These are phyloP conservation scores for Cyberlindnera xishuangbannaensis DNA, from an alignment of 805 yeast species.

Conservation along the genomic window DNA sequence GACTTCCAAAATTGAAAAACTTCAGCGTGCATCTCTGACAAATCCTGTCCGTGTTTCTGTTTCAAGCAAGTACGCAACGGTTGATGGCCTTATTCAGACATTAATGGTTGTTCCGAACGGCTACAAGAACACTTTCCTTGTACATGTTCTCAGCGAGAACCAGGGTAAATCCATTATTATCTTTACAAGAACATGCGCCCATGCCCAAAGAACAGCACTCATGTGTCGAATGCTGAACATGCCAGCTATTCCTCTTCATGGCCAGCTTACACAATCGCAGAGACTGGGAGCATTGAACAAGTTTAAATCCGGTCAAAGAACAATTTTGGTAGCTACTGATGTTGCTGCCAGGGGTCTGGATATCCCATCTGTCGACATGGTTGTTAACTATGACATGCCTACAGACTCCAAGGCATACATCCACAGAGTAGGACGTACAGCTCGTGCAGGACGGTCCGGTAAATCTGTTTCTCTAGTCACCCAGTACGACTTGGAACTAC, in stretches of 20 bases:
- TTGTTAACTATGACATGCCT: conserved; percentile 74
- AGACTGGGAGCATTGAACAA: conserved; percentile 77
- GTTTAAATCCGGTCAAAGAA: conserved; percentile 66
- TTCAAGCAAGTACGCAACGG: conserved; percentile 83
- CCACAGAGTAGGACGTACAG: conserved; percentile 92
- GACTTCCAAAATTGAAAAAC: conserved; percentile 90
- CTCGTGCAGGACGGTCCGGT: conserved; percentile 89
- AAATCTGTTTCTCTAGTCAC: conserved; percentile 84
- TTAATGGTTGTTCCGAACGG: conserved; percentile 91
- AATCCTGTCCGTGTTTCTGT: conserved; percentile 92
- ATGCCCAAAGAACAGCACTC: conserved; percentile 85
- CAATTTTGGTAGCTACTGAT: conserved; percentile 74
- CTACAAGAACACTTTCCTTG: conserved; percentile 79
- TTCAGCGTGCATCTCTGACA: conserved; percentile 85
- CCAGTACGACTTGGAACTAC: conserved; percentile 89
- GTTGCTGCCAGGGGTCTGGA: conserved; percentile 89
- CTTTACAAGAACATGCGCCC: conserved; percentile 92
- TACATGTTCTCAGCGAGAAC: conserved; percentile 76
- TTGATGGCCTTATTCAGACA: conserved; percentile 85
- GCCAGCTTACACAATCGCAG: conserved; percentile 82
- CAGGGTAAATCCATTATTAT: conserved; percentile 83
- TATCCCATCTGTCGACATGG: conserved; percentile 75
- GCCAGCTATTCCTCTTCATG: conserved; percentile 88
- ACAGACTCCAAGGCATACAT: conserved; percentile 80
- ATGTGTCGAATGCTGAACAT: conserved; percentile 78